Evolutionary conservation across 2,329 filamentous ascomycete species (phyloP), one percentile per base, ranked within the genome.

Genomic region (Phyllosticta paracitricarpa): DNA sequence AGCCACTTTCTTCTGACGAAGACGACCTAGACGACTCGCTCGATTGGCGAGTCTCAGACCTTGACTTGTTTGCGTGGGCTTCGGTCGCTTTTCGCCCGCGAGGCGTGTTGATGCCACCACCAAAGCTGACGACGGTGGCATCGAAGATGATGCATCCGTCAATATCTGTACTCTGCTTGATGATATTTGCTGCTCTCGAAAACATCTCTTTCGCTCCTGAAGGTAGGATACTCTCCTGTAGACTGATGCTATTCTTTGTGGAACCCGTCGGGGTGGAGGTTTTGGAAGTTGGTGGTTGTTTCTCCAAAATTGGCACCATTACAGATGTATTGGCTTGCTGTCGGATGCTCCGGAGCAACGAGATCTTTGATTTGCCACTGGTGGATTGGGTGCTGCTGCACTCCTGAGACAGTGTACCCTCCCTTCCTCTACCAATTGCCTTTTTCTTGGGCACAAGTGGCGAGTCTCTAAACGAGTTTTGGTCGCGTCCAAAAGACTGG

Each of bases 71-170:
- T 33, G n/a, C 53, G 30, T 48, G 54, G 9, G 54, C 30, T 24
- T 63, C 28, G 22, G n/a, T 54, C 2, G 40, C 30, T 17, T 12
- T 53, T 17, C 56, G 30, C n/a, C 40, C 19, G 22, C 56, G 53
- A n/a, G 55, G 52, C 14, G 30, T 8, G 35, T 59, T 48, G 33
- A 57, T 57, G 12, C 54, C 54, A 9, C 51, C 62, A 10, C 71
- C 72, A 56, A 73, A 74, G 4, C 70, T 73, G 51, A 69, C 70
- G 51, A 75, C 68, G 56, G 73, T 72, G 3, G 72, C 72, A 55
- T 75, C 73, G 51, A 75, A 73, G 61, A 75, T 75, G 3, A 71
- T 66, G 3, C 68, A 70, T 12, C 73, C 73, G 54, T 74, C 72
- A 9, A 71, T 67, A 59, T 75, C 72, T 8, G 70, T 73, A 0